These are phyloP conservation scores for Bromus sterilis DNA, from an alignment of 176 grass and related monocot genomes.

Conservation along the genomic window DNA sequence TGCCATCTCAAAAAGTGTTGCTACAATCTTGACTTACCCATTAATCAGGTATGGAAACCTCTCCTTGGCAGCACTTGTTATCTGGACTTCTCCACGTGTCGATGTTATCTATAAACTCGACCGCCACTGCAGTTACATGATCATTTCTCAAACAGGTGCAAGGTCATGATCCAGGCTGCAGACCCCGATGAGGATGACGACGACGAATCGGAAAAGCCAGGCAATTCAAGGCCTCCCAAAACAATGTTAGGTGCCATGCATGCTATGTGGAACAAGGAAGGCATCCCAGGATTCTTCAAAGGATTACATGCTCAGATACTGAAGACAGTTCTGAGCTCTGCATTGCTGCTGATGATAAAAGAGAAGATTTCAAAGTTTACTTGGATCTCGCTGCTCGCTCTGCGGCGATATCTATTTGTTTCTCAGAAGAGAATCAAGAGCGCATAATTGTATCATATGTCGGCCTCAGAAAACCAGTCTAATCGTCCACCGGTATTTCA, in stretches of 20 bases:
- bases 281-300: slow-evolving; percentile 89
- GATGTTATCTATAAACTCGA: background rate
- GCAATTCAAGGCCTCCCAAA: slow-evolving; percentile 46
- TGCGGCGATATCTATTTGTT: slow-evolving; percentile 55
- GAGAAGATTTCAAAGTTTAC: slow-evolving; percentile 93
- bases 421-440: slow-evolving; percentile 65
- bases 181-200: slow-evolving; percentile 42
- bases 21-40: slow-evolving; percentile 85
- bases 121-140: background rate
- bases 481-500: background rate
- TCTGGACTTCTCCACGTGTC: too few species aligned
- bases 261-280: slow-evolving; percentile 90
- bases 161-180: slow-evolving; percentile 93
- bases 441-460: slow-evolving; percentile 12
- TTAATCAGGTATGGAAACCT: slow-evolving; percentile 73
- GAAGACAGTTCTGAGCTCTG: slow-evolving; percentile 94
- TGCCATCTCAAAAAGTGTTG: slow-evolving; percentile 79
- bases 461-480: background rate
- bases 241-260: slow-evolving; percentile 65
- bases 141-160: slow-evolving; percentile 52
- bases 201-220: slow-evolving; percentile 22
- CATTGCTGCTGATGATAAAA: slow-evolving; percentile 97
- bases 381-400: slow-evolving; percentile 76
- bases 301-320: slow-evolving; percentile 89
- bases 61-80: background rate